Percentiles rank a stretch among this genome's conserved stretches.
These are phyloP conservation scores for Asterochloris sp. DNA, from an alignment of 139 green algal genomes.

Conservation along the genomic window DNA sequence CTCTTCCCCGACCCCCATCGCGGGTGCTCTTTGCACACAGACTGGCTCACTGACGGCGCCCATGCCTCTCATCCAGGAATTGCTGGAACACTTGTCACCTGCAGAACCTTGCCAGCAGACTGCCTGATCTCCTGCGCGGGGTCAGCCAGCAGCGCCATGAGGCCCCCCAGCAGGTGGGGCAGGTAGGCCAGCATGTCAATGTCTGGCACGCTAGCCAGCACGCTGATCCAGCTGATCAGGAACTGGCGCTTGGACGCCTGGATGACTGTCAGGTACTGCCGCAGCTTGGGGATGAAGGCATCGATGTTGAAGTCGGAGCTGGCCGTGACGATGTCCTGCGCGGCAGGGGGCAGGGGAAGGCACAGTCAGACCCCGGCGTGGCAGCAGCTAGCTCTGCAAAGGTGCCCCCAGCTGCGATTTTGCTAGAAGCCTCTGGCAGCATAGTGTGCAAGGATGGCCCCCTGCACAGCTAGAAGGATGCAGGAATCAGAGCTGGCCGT, in stretches of 20 bases:
- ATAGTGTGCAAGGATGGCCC: too few relatives aligned
- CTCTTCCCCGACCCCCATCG: not conserved
- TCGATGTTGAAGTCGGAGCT: constrained; percentile 64
- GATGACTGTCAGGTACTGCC: constrained; percentile 70
- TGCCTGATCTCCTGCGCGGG: constrained; percentile 61
- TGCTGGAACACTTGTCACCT: constrained; percentile 15
- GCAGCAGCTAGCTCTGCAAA: too few relatives aligned
- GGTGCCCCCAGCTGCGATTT: too few relatives aligned
- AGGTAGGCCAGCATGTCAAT: constrained; percentile 87
- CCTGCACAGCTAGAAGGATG: not conserved
- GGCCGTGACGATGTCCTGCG: constrained; percentile 61
- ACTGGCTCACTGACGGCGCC: too few relatives aligned
- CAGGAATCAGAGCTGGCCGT: not conserved
- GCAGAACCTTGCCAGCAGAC: constrained; percentile 53
- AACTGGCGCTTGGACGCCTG: constrained; percentile 86
- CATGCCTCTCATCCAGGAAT: not conserved
- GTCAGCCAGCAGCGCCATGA: constrained; percentile 88
- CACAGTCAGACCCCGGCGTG: too few relatives aligned
- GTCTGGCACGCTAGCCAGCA: constrained; percentile 85
- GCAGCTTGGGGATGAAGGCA: constrained; percentile 83
- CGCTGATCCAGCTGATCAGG: constrained; percentile 78
- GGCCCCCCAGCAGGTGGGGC: constrained; percentile 82
- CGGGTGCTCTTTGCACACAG: not conserved
- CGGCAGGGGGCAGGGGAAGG: not conserved
- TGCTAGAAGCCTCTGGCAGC: too few relatives aligned